phyloP scores from a whole-genome alignment of 495 filamentous ascomycete species.

The Penicillium mononematosum region DNA sequence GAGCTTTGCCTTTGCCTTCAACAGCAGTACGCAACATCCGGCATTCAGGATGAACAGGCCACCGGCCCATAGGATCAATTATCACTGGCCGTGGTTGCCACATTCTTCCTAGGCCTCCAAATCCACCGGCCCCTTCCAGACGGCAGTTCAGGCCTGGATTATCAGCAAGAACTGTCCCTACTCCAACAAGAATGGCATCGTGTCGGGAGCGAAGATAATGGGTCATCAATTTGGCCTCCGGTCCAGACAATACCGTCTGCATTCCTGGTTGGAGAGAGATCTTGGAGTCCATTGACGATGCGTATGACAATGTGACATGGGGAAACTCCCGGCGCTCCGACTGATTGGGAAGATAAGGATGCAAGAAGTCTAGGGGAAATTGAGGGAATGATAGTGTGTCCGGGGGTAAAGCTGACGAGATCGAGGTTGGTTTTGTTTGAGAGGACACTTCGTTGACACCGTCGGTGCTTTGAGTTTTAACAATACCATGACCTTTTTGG shows the following conservation, averaged over 20 bases:
- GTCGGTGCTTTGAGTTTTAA: slow-evolving; percentile 31
- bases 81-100: slow-evolving; percentile 76
- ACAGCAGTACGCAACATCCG: slow-evolving; percentile 64
- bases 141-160: slow-evolving; percentile 83
- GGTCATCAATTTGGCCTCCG: slow-evolving; percentile 82
- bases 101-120: slow-evolving; percentile 51
- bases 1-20: slow-evolving; percentile 66
- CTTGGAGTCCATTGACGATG: slow-evolving; percentile 81
- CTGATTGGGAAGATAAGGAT: slow-evolving; percentile 46
- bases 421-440: slow-evolving; percentile 17
- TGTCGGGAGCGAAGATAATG: slow-evolving; percentile 82
- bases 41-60: slow-evolving; percentile 57
- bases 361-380: slow-evolving; percentile 45
- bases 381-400: slow-evolving; percentile 48
- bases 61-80: slow-evolving; percentile 70
- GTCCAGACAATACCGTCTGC: slow-evolving; percentile 77
- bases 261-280: slow-evolving; percentile 71
- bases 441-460: slow-evolving; percentile 15
- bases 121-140: slow-evolving; percentile 56
- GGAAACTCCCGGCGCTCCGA: slow-evolving; percentile 37
- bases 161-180: slow-evolving; percentile 79
- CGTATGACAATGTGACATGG: slow-evolving; percentile 79
- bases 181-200: slow-evolving; percentile 81
- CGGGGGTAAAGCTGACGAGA: slow-evolving; percentile 34
- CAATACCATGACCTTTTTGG: slow-evolving; percentile 51